A percentile compares a stretch with the other conserved stretches of the same genome.
Conservation (phyloP, 495 filamentous ascomycete genomes). For the Pyronema domesticum region DNA sequence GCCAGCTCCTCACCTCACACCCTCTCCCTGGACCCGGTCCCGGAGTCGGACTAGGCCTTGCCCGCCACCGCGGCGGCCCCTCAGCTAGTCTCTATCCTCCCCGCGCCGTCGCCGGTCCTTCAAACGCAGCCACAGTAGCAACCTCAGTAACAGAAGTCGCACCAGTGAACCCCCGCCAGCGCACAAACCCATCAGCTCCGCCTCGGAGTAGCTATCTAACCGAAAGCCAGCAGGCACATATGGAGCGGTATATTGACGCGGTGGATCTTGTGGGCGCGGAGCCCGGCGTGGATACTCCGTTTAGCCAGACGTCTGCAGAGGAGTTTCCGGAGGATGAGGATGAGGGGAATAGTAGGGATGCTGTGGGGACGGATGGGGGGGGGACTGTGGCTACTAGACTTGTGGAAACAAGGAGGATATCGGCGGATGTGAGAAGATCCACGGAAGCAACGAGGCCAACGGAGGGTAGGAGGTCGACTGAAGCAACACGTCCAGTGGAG, state of each 20-base stretch:
- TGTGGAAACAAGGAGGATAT: too few species aligned
- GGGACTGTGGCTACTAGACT: too few species aligned
- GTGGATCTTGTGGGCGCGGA: conserved; percentile 16
- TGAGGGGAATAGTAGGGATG: too few species aligned
- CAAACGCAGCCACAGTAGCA: conserved; percentile 10
- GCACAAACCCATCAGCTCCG: background rate
- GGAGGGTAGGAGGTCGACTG: too few species aligned
- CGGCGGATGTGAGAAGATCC: too few species aligned
- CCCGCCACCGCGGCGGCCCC: background rate
- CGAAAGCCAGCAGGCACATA: conserved; percentile 18
- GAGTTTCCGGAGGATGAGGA: background rate
- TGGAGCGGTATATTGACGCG: conserved; percentile 17
- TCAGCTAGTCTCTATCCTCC: background rate
- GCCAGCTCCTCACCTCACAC: background rate
- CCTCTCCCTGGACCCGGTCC: conserved; percentile 8
- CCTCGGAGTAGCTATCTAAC: conserved; percentile 18
- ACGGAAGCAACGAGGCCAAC: too few species aligned
- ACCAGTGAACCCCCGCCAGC: background rate
- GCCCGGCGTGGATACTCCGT: conserved; percentile 11
- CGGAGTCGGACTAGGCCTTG: background rate
- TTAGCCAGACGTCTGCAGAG: background rate
- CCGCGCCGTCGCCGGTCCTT: background rate
- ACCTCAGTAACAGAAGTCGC: conserved; percentile 1
- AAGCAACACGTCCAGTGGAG: too few species aligned
- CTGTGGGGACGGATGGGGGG: too few species aligned